Evolutionary conservation across 169 alveolate species (phyloP).

Genomic region (Eimeria falciformis): DNA sequence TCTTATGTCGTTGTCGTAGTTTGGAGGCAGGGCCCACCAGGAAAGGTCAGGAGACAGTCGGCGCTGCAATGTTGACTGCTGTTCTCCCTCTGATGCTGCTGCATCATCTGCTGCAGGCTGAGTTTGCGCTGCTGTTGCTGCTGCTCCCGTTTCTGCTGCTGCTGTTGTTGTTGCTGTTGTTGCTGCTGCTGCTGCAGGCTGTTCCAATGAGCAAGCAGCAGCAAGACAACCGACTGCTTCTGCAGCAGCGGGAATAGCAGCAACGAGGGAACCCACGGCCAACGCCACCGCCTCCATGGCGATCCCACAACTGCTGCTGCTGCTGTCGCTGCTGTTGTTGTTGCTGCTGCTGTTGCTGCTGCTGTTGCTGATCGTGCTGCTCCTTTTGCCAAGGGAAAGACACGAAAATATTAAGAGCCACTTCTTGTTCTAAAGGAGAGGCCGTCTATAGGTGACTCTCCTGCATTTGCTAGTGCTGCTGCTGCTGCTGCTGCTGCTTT

Average conservation of each 20-base stretch:
- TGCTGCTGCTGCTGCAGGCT: not conserved
- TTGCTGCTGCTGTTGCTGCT: too few species aligned
- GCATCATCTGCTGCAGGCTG: not conserved
- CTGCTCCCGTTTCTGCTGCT: not conserved
- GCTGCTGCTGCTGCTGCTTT: too few species aligned
- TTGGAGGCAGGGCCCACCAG: not conserved
- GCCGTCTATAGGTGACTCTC: too few species aligned
- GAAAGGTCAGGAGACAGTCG: not conserved
- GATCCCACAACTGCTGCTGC: too few species aligned
- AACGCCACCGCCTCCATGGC: not conserved
- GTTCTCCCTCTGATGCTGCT: too few species aligned
- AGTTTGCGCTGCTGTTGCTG: not conserved
- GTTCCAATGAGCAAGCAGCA: not conserved
- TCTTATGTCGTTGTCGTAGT: not conserved
- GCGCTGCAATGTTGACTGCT: too few species aligned
- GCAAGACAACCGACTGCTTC: not conserved
- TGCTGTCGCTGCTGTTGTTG: too few species aligned
- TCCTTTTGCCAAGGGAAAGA: too few species aligned
- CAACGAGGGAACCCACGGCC: not conserved
- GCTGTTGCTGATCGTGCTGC: too few species aligned
- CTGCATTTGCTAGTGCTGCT: too few species aligned
- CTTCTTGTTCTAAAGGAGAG: too few species aligned
- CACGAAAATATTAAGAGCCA: too few species aligned
- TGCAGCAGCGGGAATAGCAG: not conserved
- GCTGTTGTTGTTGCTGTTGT: not conserved